phyloP scores from a whole-genome alignment of 2,329 filamentous ascomycete species.

The Corniculantispora saksenae region DNA sequence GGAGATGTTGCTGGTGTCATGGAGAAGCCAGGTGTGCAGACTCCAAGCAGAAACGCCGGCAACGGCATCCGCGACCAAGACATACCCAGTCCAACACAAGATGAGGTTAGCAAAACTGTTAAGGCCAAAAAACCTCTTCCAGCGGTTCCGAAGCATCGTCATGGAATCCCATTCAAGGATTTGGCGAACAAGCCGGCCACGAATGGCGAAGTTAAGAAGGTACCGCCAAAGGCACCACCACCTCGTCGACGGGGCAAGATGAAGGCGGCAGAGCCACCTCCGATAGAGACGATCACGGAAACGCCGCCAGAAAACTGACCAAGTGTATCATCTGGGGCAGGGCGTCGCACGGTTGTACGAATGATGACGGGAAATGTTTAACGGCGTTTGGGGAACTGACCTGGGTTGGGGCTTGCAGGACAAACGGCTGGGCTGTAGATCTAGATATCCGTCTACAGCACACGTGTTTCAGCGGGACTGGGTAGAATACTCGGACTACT shows the following conservation, averaged over 20 bases:
- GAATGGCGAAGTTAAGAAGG: slow-evolving; percentile 39
- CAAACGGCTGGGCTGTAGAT: background rate
- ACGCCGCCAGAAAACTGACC: slow-evolving; percentile 22
- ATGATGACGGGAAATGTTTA: background rate
- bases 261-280: slow-evolving; percentile 35
- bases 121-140: slow-evolving; percentile 52
- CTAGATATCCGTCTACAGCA: background rate
- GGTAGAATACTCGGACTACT: background rate
- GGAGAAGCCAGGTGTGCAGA: slow-evolving; percentile 81
- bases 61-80: slow-evolving; percentile 27
- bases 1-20: slow-evolving; percentile 76
- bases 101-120: slow-evolving; percentile 25
- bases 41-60: slow-evolving; percentile 64
- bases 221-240: slow-evolving; percentile 48
- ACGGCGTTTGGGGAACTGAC: slow-evolving; percentile 1
- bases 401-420: background rate
- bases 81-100: slow-evolving; percentile 26
- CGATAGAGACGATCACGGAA: slow-evolving; percentile 31
- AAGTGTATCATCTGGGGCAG: background rate
- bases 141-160: slow-evolving; percentile 57
- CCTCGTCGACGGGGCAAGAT: slow-evolving; percentile 48
- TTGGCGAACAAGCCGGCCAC: slow-evolving; percentile 33
- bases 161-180: slow-evolving; percentile 47
- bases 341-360: no score
- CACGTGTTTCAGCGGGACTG: no score